phyloP scores from a whole-genome alignment of 116 monocot genomes.

The Thalassia testudinum region DNA sequence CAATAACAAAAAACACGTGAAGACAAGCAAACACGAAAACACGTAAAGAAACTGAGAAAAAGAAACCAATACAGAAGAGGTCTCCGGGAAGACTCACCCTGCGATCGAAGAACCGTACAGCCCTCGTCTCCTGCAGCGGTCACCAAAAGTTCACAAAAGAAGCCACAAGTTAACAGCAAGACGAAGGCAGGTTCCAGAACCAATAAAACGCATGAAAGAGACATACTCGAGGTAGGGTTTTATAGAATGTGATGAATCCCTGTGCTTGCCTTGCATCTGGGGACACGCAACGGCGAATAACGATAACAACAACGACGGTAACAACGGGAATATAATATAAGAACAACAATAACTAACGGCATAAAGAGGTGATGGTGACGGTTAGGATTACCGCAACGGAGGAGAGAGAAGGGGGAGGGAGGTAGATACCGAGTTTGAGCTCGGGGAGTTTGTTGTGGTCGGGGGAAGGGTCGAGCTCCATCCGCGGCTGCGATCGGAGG shows the following conservation, averaged over 20 bases:
- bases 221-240: conserved; percentile 47
- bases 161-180: not conserved
- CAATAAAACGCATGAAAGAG: not conserved
- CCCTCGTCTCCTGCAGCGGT: conserved; percentile 48
- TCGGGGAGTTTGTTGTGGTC: conserved; percentile 44
- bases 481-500: not conserved
- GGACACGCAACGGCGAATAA: not conserved
- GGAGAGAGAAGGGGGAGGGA: not conserved
- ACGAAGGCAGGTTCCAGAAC: not conserved
- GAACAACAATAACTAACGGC: not conserved
- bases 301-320: not conserved
- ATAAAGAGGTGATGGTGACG: not conserved
- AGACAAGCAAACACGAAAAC: not conserved
- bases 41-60: not conserved
- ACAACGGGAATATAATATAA: not conserved
- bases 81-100: conserved; percentile 31
- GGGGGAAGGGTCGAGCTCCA: conserved; percentile 8
- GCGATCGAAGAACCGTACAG: conserved; percentile 89
- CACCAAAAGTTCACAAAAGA: conserved; percentile 1
- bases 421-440: conserved; percentile 46
- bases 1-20: no score
- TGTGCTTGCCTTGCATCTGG: conserved; percentile 84
- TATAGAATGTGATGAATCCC: conserved; percentile 91
- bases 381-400: no score
- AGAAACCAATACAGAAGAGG: not conserved